Percentiles rank a stretch among this genome's conserved stretches.
phyloP scores from a whole-genome alignment of 202 grass and related monocot genomes.

The Dendrocalamus latiflorus region DNA sequence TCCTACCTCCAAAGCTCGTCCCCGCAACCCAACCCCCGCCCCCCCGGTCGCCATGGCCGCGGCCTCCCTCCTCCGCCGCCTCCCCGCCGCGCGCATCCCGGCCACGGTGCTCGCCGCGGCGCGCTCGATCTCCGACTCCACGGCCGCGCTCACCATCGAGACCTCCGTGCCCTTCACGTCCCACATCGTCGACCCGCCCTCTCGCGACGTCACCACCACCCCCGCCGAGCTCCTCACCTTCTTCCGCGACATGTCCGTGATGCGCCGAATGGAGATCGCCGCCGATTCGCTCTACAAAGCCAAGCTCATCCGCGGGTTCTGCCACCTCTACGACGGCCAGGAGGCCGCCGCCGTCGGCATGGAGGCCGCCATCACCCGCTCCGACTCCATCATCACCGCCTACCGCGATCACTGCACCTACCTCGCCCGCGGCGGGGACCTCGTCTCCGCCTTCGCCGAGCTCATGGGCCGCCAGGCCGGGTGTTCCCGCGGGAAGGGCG shows the following conservation, averaged over 20 bases:
- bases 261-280: conserved; percentile 97
- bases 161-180: conserved; percentile 87
- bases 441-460: conserved; percentile 73
- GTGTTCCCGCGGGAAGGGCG: conserved; percentile 89
- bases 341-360: conserved; percentile 83
- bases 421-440: conserved; percentile 74
- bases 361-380: conserved; percentile 80
- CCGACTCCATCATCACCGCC: conserved; percentile 87
- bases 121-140: conserved; percentile 49
- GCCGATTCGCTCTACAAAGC: conserved; percentile 98
- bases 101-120: conserved; percentile 10
- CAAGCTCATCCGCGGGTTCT: conserved; percentile 98
- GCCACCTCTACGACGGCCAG: conserved; percentile 97
- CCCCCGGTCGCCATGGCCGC: conserved; percentile 33
- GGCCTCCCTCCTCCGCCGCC: conserved; percentile 55
- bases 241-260: conserved; percentile 82
- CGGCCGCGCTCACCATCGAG: conserved; percentile 67
- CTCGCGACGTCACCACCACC: conserved; percentile 69
- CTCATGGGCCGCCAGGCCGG: conserved; percentile 73
- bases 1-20: not conserved
- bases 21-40: not conserved
- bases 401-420: conserved; percentile 95
- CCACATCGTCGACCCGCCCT: conserved; percentile 79
- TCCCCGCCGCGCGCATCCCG: conserved; percentile 31
- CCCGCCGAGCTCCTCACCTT: conserved; percentile 73